Evolutionary conservation across 1,139 yeast species (phyloP), one percentile per base, ranked within the genome.

Genomic region (Pichia sp.): DNA sequence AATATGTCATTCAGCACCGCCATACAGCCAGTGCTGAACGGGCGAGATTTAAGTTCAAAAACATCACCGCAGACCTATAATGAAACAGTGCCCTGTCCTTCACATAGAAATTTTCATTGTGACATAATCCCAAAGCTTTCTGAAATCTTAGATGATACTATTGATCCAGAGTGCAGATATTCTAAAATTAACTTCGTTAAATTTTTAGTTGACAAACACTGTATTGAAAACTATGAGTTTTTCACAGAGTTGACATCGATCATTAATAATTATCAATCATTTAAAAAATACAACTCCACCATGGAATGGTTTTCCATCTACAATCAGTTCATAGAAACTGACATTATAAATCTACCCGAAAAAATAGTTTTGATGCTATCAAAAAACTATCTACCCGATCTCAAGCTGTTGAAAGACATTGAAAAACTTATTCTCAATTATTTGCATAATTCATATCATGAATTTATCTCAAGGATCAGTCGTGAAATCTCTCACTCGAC

Each of bases 211-310:
- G 52, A 54, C 31, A 56, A 59, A 38, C 64, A 61, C 44, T 61
- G 66, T 47, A 39, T 57, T 4, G 66, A 62, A 44, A 62, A 61
- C 40, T 52, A 61, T 27, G 65, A 62, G 36, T 60, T 61, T 45
- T 60, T 52, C 36, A 38, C 54, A 16, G 59, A 57, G 29, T 42
- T 61, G 9, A 48, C 47, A 5, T 36, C 40, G 7, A 50, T 59
- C 26, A 43, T 56, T 2, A 26, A 38, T 2, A 45, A 45, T 29
- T 45, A 49, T 27, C 41, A 48, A 7, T 11, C 36, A 5, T 39
- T 34, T 9, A 23, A 29, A 28, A 37, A 31, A 5, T 33, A 45
- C 32, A 43, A 41, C 11, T 41, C 47, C 29, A 43, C 51, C 16
- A 5, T 41, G 33, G 55, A 47, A 28, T 59, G 64, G 64, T 52